Evolutionary conservation across 2,329 filamentous ascomycete species (phyloP).

Genomic region (Diaporthe vexans): DNA sequence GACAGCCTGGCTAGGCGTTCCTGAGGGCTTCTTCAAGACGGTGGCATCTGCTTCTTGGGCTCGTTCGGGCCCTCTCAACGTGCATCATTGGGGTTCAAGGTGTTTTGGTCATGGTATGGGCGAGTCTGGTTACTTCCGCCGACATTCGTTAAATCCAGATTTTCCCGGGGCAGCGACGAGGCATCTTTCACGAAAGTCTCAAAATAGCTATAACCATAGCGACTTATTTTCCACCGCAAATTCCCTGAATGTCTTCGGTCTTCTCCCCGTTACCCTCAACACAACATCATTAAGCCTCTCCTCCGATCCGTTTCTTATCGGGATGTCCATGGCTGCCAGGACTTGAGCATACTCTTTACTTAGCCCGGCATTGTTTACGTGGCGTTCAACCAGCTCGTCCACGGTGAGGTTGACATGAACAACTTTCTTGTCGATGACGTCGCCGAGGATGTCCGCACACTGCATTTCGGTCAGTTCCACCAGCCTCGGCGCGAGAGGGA

Average conservation of each 20-base stretch:
- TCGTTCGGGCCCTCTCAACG: background rate
- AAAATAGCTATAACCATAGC: constrained; percentile 43
- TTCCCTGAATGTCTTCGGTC: constrained; percentile 50
- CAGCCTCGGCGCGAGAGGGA: constrained; percentile 21
- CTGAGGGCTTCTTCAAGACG: background rate
- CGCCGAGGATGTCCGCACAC: constrained; percentile 52
- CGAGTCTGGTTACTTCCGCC: background rate
- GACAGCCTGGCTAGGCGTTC: constrained; percentile 19
- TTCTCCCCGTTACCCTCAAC: constrained; percentile 50
- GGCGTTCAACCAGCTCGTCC: constrained; percentile 47
- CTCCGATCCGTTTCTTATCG: constrained; percentile 53
- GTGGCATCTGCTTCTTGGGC: constrained; percentile 31
- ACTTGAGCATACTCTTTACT: constrained; percentile 51
- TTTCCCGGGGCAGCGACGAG: background rate
- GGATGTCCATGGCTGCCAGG: constrained; percentile 51
- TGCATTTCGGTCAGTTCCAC: constrained; percentile 38
- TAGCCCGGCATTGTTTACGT: constrained; percentile 46
- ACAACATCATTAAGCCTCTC: constrained; percentile 53
- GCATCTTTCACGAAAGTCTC: background rate
- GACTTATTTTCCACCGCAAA: constrained; percentile 47
- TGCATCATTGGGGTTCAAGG: constrained; percentile 1
- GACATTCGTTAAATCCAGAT: background rate
- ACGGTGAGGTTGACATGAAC: constrained; percentile 52
- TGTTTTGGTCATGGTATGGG: constrained; percentile 10
- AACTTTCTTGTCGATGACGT: constrained; percentile 51